Percentiles rank a stretch among this genome's conserved stretches.
These are phyloP conservation scores for Eimeria maxima DNA, from an alignment of 169 alveolate genomes.

Conservation along the genomic window DNA sequence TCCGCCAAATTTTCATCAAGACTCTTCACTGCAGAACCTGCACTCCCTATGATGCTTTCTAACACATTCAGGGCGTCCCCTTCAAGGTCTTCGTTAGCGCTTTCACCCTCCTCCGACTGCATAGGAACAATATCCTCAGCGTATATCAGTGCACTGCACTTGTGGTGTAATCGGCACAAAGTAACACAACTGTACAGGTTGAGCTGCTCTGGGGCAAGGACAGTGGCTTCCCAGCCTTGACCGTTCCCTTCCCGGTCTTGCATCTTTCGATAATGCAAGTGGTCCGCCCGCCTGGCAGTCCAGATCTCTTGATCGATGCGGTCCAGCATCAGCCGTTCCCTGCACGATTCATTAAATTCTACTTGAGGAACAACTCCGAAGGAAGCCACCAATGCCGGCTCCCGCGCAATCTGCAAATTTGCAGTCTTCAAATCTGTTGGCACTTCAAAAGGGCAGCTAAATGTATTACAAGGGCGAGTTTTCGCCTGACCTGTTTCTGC, in stretches of 20 bases:
- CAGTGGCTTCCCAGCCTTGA: slow-evolving; percentile 66
- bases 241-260: slow-evolving; percentile 19
- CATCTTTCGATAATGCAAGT: background rate
- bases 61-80: background rate
- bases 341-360: slow-evolving; percentile 47
- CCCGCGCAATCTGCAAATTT: slow-evolving; percentile 64
- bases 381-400: slow-evolving; percentile 21
- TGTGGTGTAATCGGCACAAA: slow-evolving; percentile 43
- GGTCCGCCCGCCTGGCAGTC: slow-evolving; percentile 57
- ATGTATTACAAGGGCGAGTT: slow-evolving; percentile 70
- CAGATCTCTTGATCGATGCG: slow-evolving; percentile 33
- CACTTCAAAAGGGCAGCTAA: slow-evolving; percentile 65
- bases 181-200: slow-evolving; percentile 57
- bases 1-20: background rate
- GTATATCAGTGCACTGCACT: slow-evolving; percentile 41
- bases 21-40: background rate
- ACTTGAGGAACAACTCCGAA: slow-evolving; percentile 64
- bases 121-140: slow-evolving; percentile 32
- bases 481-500: slow-evolving; percentile 2
- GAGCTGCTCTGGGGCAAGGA: slow-evolving; percentile 19
- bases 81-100: background rate
- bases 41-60: background rate
- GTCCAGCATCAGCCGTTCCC: slow-evolving; percentile 65
- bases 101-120: background rate
- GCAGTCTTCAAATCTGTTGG: slow-evolving; percentile 65